A percentile compares a stretch with the other conserved stretches of the same genome.
phyloP scores from a whole-genome alignment of 257 asterid genomes.

The Solanum pimpinellifolium region DNA sequence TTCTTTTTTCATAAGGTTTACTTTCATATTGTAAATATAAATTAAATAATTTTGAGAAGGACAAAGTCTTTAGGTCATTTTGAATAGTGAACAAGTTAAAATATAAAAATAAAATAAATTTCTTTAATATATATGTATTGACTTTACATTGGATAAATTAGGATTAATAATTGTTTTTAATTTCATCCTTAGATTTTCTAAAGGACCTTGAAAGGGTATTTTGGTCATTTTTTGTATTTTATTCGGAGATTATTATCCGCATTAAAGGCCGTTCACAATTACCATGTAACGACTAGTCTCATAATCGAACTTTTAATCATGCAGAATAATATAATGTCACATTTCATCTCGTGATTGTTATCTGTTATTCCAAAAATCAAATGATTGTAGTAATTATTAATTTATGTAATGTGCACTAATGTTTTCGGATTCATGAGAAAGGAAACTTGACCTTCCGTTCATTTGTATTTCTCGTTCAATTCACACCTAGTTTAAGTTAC shows the following conservation, averaged over 20 bases:
- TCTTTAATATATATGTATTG: not conserved
- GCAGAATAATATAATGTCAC: not conserved
- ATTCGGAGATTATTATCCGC: not conserved
- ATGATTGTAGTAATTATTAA: not conserved
- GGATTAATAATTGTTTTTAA: not conserved
- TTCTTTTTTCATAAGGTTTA: not conserved
- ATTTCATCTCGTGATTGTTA: not conserved
- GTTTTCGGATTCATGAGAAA: not conserved
- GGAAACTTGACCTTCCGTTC: not conserved
- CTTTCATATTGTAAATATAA: not conserved
- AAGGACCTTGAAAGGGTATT: not conserved
- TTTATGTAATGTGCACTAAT: not conserved
- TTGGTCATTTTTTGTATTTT: not conserved
- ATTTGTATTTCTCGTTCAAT: not conserved
- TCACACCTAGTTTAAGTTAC: not conserved
- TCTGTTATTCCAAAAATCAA: fast-evolving
- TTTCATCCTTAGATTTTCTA: not conserved
- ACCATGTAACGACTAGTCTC: not conserved
- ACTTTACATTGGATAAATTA: not conserved
- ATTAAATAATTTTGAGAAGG: not conserved
- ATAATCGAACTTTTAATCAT: not conserved
- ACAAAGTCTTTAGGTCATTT: not conserved
- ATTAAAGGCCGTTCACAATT: not conserved
- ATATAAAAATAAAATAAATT: not conserved
- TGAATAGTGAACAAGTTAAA: not conserved